phyloP scores from a whole-genome alignment of 176 grass and related monocot species.

The Luzula sylvatica region DNA sequence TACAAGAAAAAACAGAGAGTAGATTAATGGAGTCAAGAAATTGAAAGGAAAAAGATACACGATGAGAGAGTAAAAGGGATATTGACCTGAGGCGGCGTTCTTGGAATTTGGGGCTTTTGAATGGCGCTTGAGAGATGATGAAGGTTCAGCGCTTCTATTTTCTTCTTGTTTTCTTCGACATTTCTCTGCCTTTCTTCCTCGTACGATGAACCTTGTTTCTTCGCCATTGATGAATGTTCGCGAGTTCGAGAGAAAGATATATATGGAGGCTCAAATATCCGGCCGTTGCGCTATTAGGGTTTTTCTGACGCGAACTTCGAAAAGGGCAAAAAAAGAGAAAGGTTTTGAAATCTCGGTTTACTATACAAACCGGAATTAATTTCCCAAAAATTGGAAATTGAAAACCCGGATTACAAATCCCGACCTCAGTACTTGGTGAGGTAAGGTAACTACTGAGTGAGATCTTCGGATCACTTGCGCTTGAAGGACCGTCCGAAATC shows the following conservation, averaged over 20 bases:
- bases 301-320: conserved; percentile 33
- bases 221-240: conserved; percentile 19
- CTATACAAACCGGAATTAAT: too few relatives aligned
- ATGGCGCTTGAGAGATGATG: conserved; percentile 53
- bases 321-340: conserved; percentile 8
- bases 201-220: conserved; percentile 43
- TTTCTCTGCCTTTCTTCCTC: conserved; percentile 67
- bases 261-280: not conserved
- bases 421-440: too few relatives aligned
- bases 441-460: too few relatives aligned
- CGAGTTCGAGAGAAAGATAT: not conserved
- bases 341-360: too few relatives aligned
- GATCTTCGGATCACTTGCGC: too few relatives aligned
- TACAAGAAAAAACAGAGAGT: not conserved
- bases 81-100: conserved; percentile 49
- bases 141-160: conserved; percentile 92
- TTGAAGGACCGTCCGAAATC: too few relatives aligned
- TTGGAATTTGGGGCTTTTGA: conserved; percentile 29
- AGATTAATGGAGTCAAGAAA: not conserved
- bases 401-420: too few relatives aligned
- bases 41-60: not conserved
- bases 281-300: conserved; percentile 8
- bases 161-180: conserved; percentile 92
- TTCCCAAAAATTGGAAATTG: too few relatives aligned
- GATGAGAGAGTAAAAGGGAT: too few relatives aligned